A percentile compares a stretch with the other conserved stretches of the same genome.
phyloP scores from a whole-genome alignment of 2,329 filamentous ascomycete species.

The Aspergillus sp. region DNA sequence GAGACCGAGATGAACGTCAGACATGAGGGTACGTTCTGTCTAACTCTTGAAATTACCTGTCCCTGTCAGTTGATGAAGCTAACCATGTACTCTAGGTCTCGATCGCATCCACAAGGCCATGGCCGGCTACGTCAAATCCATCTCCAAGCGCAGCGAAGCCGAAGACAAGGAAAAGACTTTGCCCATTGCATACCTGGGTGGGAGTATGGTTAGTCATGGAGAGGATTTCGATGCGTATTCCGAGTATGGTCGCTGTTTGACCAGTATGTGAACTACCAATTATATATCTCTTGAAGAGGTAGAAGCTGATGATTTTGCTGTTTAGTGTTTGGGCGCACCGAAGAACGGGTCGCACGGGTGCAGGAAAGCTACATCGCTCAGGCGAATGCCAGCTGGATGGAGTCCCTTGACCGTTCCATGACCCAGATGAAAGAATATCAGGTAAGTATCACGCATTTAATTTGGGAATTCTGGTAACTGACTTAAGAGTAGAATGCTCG shows the following conservation, averaged over 20 bases:
- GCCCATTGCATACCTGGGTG: slow-evolving; percentile 69
- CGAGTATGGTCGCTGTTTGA: slow-evolving; percentile 80
- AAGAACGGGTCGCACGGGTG: slow-evolving; percentile 76
- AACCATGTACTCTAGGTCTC: slow-evolving; percentile 54
- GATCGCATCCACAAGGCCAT: slow-evolving; percentile 81
- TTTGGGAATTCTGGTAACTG: neutral
- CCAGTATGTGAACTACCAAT: slow-evolving; percentile 43
- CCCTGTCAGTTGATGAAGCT: neutral
- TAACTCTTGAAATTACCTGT: neutral
- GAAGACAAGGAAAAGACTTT: slow-evolving; percentile 84
- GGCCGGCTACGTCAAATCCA: slow-evolving; percentile 76
- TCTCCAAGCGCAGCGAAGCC: slow-evolving; percentile 73
- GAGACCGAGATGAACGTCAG: slow-evolving; percentile 85
- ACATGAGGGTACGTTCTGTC: slow-evolving; percentile 60
- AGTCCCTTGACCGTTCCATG: slow-evolving; percentile 80
- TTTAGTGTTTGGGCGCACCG: slow-evolving; percentile 67
- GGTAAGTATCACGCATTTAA: slow-evolving; percentile 42
- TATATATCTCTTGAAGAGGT: neutral
- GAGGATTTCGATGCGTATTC: slow-evolving; percentile 89
- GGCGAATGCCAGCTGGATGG: slow-evolving; percentile 76
- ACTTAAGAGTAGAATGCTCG: slow-evolving; percentile 53
- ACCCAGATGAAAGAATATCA: slow-evolving; percentile 98
- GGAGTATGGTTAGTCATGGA: slow-evolving; percentile 78
- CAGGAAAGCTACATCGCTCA: slow-evolving; percentile 76
- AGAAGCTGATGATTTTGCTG: slow-evolving; percentile 2